Base-by-base conservation (phyloP, 768 basidiomycete species). In the Mrakia hoshinonis region DNA sequence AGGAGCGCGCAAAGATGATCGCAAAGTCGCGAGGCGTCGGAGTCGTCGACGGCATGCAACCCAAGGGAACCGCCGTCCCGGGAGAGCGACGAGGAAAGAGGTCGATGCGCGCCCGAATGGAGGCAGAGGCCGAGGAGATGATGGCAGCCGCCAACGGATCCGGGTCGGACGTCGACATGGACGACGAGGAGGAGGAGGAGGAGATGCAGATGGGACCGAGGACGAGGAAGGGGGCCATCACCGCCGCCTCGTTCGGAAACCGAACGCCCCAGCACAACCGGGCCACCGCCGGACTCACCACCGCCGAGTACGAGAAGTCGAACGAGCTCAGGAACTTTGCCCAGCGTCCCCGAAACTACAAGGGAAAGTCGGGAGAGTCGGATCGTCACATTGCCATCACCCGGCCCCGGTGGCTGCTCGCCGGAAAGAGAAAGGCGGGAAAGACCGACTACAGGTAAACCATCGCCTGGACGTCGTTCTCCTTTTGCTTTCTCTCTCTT, bases 1-100 rank as follows among this genome's bases (percentile, higher is more conserved):
- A 92, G 79, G 90, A 91, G 73, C 87, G 94, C n/a, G 96, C 93
- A 7, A 84, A 84, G 76, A 83, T 88, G 77, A 80, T 98, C 54
- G 90, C 89, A 39, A 92, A 92, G 80, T 78, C 86, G 31, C 85
- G 85, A 72, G 79, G 80, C 1, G 38, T 78, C 18, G 43, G 78
- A 31, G 39, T 73, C 58, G 60, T 73, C 61, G 72, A 51, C 13
- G 72, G 72, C 12, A 12, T 49, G 20, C 72, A 67, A n/a, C 49
- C 67, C 9, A 52, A 48, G 24, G 72, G 72, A 6, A 26, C 61
- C 46, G 65, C 72, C 11, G 51, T 73, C 43, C 72, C 72, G 18
- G 72, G 72, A 26, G 72, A 73, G 51, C 31, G 54, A 26, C 58
- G 60, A 78, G 77, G 49, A 49, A 76, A 69, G 78, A 79, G 75